These are phyloP conservation scores for Pistacia vera DNA, from an alignment of 345 rosid species.

Conservation along the genomic window DNA sequence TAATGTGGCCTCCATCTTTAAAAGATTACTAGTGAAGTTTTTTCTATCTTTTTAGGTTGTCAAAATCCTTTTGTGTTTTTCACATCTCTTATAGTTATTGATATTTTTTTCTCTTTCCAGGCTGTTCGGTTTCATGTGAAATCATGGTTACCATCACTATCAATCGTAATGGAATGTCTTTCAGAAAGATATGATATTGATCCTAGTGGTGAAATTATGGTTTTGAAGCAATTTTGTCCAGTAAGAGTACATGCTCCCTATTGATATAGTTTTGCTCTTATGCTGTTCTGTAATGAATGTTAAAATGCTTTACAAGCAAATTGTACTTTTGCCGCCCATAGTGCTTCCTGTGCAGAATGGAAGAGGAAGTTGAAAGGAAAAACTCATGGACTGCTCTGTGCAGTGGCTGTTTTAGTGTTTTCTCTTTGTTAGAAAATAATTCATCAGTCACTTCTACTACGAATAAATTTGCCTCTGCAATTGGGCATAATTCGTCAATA, in stretches of 20 bases:
- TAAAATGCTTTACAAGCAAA: not conserved
- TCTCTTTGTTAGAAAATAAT: too few relatives aligned
- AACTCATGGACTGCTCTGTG: too few relatives aligned
- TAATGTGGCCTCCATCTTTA: not conserved
- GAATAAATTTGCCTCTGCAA: not conserved
- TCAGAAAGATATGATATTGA: conserved; percentile 60
- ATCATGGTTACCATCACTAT: conserved; percentile 91
- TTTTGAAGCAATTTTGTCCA: conserved; percentile 63
- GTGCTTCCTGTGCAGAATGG: not conserved
- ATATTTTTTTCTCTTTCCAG: conserved; percentile 39
- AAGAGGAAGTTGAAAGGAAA: not conserved
- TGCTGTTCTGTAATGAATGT: not conserved
- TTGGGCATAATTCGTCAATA: not conserved
- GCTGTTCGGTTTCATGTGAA: conserved; percentile 68
- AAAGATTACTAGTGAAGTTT: not conserved
- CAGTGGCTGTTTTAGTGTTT: too few relatives aligned
- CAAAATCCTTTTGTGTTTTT: not conserved
- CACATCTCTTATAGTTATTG: conserved; percentile 9
- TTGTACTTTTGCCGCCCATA: not conserved
- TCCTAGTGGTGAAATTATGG: conserved; percentile 88
- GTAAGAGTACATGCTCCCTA: conserved; percentile 44
- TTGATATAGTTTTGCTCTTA: not conserved
- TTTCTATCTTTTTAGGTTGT: not conserved
- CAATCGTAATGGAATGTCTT: conserved; percentile 79
- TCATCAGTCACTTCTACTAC: not conserved